Conservation (phyloP, 352 stramenopile species). For the Pythium phragmiticola region DNA sequence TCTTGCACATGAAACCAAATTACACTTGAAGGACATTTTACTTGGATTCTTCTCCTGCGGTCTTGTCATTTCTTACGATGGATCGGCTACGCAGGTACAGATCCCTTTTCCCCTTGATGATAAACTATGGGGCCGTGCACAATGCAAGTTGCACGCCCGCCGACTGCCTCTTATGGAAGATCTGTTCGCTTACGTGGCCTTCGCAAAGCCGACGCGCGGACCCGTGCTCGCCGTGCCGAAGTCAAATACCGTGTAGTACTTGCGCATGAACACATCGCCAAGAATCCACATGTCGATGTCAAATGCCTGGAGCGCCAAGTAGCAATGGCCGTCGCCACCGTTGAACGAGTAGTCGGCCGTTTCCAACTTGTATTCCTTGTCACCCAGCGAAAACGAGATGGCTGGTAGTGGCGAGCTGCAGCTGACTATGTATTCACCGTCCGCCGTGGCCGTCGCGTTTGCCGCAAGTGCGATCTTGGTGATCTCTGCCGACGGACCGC, state of each 20-base stretch:
- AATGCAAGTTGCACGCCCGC: no score
- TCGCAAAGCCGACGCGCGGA: constrained; percentile 86
- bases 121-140: no score
- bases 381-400: constrained; percentile 91
- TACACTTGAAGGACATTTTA: no score
- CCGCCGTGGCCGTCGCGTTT: constrained; percentile 75
- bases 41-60: no score
- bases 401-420: constrained; percentile 84
- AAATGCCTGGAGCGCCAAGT: constrained; percentile 94
- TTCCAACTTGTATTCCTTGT: constrained; percentile 89
- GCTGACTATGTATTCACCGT: constrained; percentile 91
- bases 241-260: constrained; percentile 95
- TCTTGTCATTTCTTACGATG: no score
- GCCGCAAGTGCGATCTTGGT: constrained; percentile 78
- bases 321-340: constrained; percentile 84
- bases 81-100: no score
- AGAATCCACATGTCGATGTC: constrained; percentile 84
- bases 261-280: constrained; percentile 95
- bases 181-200: background rate
- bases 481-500: constrained; percentile 88
- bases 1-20: no score
- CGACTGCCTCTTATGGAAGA: no score
- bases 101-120: no score
- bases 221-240: constrained; percentile 67
- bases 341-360: constrained; percentile 95